Evolutionary conservation across 768 basidiomycete species (phyloP), one percentile per base, ranked within the genome.

Genomic region (Lentinula edodes): DNA sequence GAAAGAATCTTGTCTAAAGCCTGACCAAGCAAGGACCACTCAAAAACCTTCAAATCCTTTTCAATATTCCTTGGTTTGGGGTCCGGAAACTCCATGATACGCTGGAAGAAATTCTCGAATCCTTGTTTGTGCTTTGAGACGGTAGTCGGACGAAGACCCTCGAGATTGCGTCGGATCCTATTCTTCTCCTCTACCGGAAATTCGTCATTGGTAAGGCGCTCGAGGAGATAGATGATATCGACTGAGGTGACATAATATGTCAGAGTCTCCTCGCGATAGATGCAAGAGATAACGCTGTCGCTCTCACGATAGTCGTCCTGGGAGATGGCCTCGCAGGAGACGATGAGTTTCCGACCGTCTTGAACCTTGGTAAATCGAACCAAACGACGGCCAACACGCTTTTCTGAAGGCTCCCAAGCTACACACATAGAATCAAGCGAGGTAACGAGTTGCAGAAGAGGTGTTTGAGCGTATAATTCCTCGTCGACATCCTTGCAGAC

Each of bases 111-210:
- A n/a, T 83, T 79, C 67, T 91, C 91, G 61, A 84, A 88, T 10
- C 87, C 89, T 0, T 82, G 76, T 66, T 91, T 90, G 70, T 85
- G 84, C 77, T 97, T 99, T 34, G 90, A 90, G 3, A 98, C 87
- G 0, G 95, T 97, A 59, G 85, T 89, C 1, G 96, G 96, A 56
- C 88, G 82, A 69, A 97, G 89, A 28, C 91, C 93, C 72, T 99
- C 95, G 35, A 99, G 78, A 73, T 98, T 98, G 61, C 95, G 83
- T 64, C 96, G 80, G 67, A 98, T 96, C 57, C 96, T 81, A 69
- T 98, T 98, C 81, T 96, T 98, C 80, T 98, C 96, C 73, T 97
- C 94, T 52, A 97, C 90, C 35, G 87, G 88, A 69, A 97, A 95
- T 54, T 89, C 81, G 48, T 89, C 92, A 64, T 87, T 86, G 43